Evolutionary conservation across 495 filamentous ascomycete genomes (phyloP).

Genomic region (Bombardia bombarda): DNA sequence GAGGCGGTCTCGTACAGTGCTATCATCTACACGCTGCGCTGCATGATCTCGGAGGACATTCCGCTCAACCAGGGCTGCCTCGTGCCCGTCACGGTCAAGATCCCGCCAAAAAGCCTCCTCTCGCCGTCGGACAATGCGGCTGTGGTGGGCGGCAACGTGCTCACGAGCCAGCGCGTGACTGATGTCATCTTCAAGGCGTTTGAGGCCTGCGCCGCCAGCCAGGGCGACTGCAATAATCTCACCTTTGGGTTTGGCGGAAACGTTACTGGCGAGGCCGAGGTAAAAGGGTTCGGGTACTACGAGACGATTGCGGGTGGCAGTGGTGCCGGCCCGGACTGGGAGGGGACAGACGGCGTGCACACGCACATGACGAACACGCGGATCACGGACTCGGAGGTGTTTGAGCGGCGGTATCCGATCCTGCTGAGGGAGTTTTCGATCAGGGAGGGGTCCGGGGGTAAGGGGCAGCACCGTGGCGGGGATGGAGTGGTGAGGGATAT

Average conservation of each 20-base stretch:
- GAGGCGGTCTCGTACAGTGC: conserved; percentile 90
- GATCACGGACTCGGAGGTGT: conserved; percentile 93
- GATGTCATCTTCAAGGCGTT: conserved; percentile 93
- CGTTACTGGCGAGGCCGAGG: conserved; percentile 49
- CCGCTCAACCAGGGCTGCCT: conserved; percentile 96
- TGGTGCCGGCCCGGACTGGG: conserved; percentile 81
- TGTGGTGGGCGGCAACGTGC: conserved; percentile 92
- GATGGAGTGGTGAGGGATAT: conserved; percentile 91
- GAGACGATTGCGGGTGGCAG: conserved; percentile 93
- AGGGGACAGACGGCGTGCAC: conserved; percentile 85
- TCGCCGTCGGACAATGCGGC: conserved; percentile 82
- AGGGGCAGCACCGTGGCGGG: conserved; percentile 71
- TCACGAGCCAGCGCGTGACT: conserved; percentile 84
- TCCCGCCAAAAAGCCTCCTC: conserved; percentile 75
- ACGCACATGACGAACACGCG: conserved; percentile 99
- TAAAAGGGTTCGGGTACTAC: conserved; percentile 90
- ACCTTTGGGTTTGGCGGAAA: conserved; percentile 80
- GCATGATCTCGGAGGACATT: conserved; percentile 87
- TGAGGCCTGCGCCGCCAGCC: conserved; percentile 78
- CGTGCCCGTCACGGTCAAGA: conserved; percentile 75
- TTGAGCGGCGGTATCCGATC: conserved; percentile 89
- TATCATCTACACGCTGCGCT: conserved; percentile 93
- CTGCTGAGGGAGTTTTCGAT: conserved; percentile 77
- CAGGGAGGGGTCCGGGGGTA: conserved; percentile 58
- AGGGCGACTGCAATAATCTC: conserved; percentile 91